Evolutionary conservation across 2,329 filamentous ascomycete genomes (phyloP).

Genomic region (Botryotinia narcissicola): DNA sequence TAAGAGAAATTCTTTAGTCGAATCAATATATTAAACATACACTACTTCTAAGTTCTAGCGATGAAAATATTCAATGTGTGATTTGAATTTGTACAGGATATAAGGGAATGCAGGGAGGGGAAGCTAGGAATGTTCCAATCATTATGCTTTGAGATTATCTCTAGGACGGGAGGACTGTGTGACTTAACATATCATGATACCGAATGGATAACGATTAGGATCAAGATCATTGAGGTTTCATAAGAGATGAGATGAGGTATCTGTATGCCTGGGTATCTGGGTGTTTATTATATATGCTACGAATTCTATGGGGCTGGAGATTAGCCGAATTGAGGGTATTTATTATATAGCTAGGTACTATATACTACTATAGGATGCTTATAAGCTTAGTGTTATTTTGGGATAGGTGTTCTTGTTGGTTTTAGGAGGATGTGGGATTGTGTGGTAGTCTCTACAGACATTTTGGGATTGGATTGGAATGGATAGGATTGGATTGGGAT

Average conservation of each 20-base stretch:
- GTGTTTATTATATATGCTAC: no score
- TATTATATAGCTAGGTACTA: no score
- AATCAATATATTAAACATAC: not conserved
- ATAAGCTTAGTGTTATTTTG: not conserved
- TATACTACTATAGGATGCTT: not conserved
- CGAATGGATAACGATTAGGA: not conserved
- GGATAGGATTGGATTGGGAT: not conserved
- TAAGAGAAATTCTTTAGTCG: accelerated
- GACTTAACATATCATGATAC: not conserved
- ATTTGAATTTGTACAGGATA: not conserved
- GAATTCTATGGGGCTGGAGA: not conserved
- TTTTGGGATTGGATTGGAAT: not conserved
- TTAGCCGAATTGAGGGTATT: not conserved
- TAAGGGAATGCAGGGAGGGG: not conserved
- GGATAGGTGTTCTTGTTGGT: not conserved
- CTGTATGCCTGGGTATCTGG: not conserved
- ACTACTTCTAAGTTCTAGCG: not conserved
- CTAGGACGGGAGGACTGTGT: not conserved
- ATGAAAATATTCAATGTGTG: not conserved
- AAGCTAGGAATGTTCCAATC: no score
- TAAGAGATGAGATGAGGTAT: no score
- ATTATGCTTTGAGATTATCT: not conserved
- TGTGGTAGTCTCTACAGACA: not conserved
- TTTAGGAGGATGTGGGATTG: not conserved
- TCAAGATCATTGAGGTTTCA: not conserved